Evolutionary conservation across 2,329 filamentous ascomycete genomes (phyloP).

Genomic region (Colletotrichum higginsianum): DNA sequence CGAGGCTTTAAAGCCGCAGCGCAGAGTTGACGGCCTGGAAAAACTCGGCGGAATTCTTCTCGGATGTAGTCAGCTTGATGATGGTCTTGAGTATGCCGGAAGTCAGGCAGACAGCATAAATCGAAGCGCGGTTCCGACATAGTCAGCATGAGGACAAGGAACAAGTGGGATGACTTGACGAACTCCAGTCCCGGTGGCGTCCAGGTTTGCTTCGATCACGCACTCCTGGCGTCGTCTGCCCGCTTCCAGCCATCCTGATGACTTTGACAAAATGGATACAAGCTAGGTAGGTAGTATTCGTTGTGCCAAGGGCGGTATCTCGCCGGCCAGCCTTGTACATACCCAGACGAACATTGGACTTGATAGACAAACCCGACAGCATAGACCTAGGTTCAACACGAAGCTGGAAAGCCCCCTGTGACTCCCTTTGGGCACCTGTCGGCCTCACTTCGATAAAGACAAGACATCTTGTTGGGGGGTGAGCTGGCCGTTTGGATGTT

Average conservation of each 20-base stretch:
- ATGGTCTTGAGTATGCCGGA: constrained; percentile 7
- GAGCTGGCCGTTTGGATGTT: neutral
- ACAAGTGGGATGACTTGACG: neutral
- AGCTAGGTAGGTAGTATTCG: neutral
- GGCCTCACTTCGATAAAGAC: neutral
- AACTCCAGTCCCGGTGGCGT: neutral
- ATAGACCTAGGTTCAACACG: neutral
- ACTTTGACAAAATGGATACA: neutral
- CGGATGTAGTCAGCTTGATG: neutral
- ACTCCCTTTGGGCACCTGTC: neutral
- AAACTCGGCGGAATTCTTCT: constrained; percentile 13
- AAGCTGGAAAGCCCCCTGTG: neutral
- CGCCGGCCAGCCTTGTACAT: neutral
- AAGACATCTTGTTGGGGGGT: neutral
- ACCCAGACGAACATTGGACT: neutral
- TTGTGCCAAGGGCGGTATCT: neutral
- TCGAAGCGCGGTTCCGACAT: neutral
- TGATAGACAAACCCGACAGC: neutral
- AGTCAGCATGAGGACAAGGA: neutral
- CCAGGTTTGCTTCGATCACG: neutral
- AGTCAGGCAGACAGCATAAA: constrained; percentile 9
- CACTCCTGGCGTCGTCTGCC: neutral
- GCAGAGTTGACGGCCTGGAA: constrained; percentile 8
- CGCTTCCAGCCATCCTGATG: neutral
- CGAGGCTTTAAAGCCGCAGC: constrained; percentile 7